These are phyloP conservation scores for Galeopsis tetrahit DNA, from an alignment of 257 asterid species.

Conservation along the genomic window DNA sequence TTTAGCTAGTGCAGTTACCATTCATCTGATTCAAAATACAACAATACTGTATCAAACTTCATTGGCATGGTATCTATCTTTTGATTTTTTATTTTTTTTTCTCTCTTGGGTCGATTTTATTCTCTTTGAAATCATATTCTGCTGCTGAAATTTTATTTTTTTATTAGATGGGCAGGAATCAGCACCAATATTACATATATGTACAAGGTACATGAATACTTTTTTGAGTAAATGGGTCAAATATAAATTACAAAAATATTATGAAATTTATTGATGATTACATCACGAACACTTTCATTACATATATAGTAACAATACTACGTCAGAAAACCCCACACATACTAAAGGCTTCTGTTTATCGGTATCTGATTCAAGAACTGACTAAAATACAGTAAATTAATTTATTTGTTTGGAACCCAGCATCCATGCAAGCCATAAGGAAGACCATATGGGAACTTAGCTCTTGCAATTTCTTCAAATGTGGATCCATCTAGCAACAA, in stretches of 20 bases:
- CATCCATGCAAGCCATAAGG: constrained; percentile 98
- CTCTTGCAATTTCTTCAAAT: constrained; percentile 91
- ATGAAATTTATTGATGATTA: constrained; percentile 6
- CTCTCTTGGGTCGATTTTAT: neutral
- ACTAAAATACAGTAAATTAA: no score
- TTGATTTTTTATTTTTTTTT: neutral
- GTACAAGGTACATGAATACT: no score
- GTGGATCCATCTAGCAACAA: constrained; percentile 78
- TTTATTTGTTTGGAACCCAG: constrained; percentile 73
- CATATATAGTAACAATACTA: constrained; percentile 6
- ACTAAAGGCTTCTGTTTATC: neutral
- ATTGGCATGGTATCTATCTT: no score
- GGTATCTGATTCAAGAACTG: no score
- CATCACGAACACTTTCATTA: neutral
- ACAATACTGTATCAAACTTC: no score
- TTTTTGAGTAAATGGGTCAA: no score
- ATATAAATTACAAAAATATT: no score
- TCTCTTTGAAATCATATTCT: neutral
- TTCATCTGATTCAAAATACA: neutral
- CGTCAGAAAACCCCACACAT: constrained; percentile 11
- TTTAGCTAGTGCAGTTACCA: constrained; percentile 7
- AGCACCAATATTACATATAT: no score
- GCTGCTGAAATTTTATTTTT: neutral
- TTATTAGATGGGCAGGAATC: neutral
- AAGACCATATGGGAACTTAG: constrained; percentile 92